Evolutionary conservation across 768 basidiomycete species (phyloP).

Genomic region (Cubamyces lactineus): DNA sequence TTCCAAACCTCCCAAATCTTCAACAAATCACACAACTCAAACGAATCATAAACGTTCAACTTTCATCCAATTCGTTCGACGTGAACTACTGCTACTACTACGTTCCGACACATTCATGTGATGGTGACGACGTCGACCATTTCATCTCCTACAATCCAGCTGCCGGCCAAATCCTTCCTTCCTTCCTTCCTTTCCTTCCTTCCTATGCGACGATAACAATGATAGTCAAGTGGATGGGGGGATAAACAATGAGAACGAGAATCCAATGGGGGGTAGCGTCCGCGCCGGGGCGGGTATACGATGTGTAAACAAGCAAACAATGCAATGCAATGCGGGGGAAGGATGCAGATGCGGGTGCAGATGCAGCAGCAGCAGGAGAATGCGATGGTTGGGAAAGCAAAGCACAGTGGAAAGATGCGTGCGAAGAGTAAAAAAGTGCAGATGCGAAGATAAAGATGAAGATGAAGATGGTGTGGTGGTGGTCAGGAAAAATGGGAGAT

Average conservation of each 20-base stretch:
- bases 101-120: neutral
- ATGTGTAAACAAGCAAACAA: neutral
- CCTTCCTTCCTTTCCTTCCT: neutral
- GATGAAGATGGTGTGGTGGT: no score
- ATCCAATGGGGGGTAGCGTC: neutral
- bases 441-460: no score
- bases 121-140: neutral
- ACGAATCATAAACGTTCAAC: no score
- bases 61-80: no score
- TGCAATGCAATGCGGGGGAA: no score
- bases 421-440: no score
- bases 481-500: neutral
- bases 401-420: neutral
- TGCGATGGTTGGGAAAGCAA: neutral
- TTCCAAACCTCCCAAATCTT: no score
- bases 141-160: neutral
- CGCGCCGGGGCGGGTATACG: slow-evolving; percentile 1
- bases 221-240: neutral
- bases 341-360: neutral
- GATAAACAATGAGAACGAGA: neutral
- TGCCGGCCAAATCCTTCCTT: neutral
- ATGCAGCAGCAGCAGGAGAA: neutral
- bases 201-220: neutral
- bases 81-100: no score
- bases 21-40: no score